phyloP scores from a whole-genome alignment of 139 green algal genomes.

The Astrephomene gubernaculifera region DNA sequence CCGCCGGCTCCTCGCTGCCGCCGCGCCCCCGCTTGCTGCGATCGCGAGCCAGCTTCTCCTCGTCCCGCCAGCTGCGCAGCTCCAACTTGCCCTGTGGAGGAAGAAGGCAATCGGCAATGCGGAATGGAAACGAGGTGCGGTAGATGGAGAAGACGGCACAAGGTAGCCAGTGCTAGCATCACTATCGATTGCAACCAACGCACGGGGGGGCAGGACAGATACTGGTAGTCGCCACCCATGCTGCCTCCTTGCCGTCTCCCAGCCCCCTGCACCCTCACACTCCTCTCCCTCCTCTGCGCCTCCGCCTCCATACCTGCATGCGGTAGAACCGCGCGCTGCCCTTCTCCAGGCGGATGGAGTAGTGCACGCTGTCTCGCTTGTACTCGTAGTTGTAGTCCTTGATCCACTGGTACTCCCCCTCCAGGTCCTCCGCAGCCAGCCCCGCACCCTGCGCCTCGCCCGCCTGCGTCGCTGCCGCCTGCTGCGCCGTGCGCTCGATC shows the following conservation, averaged over 20 bases:
- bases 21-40: constrained; percentile 36
- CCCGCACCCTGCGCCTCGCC: neutral
- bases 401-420: constrained; percentile 43
- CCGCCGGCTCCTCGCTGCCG: constrained; percentile 7
- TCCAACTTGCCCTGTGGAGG: constrained; percentile 41
- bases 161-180: too few species aligned
- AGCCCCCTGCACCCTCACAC: neutral
- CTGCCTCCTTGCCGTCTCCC: too few species aligned
- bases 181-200: too few species aligned
- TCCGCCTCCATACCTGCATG: neutral
- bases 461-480: neutral
- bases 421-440: constrained; percentile 13
- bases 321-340: constrained; percentile 21
- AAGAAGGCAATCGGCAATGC: neutral
- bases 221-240: too few species aligned
- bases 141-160: too few species aligned
- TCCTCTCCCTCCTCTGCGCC: neutral
- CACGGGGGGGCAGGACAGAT: too few species aligned
- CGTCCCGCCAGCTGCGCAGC: constrained; percentile 38
- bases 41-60: constrained; percentile 38
- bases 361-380: constrained; percentile 40
- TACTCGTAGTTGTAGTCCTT: constrained; percentile 51
- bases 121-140: too few species aligned
- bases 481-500: constrained; percentile 14
- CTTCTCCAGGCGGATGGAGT: constrained; percentile 10